Base-by-base conservation (phyloP, 225 moss, liverwort and hornwort genomes). In the Rhytidiadelphus loreus region DNA sequence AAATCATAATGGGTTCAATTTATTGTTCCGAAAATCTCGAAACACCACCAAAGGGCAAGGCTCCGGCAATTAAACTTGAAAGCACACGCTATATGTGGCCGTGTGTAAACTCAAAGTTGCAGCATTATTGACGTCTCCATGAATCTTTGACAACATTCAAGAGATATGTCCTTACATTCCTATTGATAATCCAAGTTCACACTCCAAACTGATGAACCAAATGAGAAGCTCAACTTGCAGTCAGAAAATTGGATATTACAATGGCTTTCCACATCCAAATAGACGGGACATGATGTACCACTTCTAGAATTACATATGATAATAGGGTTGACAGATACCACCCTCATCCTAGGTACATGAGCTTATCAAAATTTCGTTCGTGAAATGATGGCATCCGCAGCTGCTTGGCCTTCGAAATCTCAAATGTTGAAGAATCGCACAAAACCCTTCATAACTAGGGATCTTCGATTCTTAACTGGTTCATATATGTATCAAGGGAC, bases 1-100 rank as follows among this genome's bases (percentile, higher is more conserved):
- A n/a, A 58, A 58, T 29, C 58, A 80, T 33, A 55, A 81, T 84
- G 87, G 43, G 61, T 81, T 85, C 72, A 84, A 11, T 23, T 33
- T 28, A 26, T 25, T 76, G 39, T 82, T 63, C 92, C 86, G 72
- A 86, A 59, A 86, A 83, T 88, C 88, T 90, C 86, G 88, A 91
- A 86, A 61, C 87, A 83, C 23, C 68, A 66, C 79, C 61, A 77
- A 87, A 69, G 58, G 68, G 57, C 37, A 83, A 73, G 65, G 64
- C 48, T 86, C 53, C 55, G 16, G 46, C 29, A 35, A n/a, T 37
- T 79, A 72, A 80, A 70, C 82, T 83, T 87, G 25, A 72, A 57
- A 79, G 28, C 58, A 80, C 58, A 28, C 37, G 69, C 69, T 32
- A 55, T 59, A 16, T 39, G n/a, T n/a, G 50, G n/a, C 59, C n/a